Base-by-base conservation (phyloP, 177 flowering plant genomes). In the Vitis hybrid region DNA sequence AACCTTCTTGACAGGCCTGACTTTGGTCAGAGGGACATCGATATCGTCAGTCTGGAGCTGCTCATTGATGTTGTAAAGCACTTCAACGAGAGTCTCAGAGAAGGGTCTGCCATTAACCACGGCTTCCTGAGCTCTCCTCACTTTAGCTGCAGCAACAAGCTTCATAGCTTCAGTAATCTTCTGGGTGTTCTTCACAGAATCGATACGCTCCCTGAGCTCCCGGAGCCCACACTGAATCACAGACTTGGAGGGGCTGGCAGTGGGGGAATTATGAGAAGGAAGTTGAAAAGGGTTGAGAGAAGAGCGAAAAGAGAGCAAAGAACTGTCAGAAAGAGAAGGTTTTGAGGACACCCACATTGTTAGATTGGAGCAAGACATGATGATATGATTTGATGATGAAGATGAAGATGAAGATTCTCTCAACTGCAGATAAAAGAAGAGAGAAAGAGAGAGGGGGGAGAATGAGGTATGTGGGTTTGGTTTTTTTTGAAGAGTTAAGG, bases 141-240 rank as follows among this genome's bases (percentile, higher is more conserved):
- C 94, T 74, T 83, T 90, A 2, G 96, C 98, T 7, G 98, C 98
- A 0, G 98, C 89, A 2, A 93, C 96, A 6, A 93, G 94, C 85
- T 91, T 93, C 91, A 89, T 93, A 10, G 96, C 98, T 74, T 93
- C 94, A 1, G 98, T 88, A 69, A 93, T 86, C 78, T 93, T 93
- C 82, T 93, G 96, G 63, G 96, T 91, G 74, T 83, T 93, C 68
- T 87, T 93, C 9, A 93, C 98, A 2, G 98, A 85, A 13, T 77
- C 86, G 18, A 93, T 90, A 55, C 94, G 87, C 0, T 72, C 85
- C 10, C 90, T 78, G 2, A 93, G 88, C 63, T 88, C 90, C 4
- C 94, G 91, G 30, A 91, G 84, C 35, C 83, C 66, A 60, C 88
- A 84, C 1, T 70, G 81, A 64, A 91, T 83, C 2, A 69, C 71